Conservation (phyloP, 2,329 filamentous ascomycete genomes). For the Aspergillus sp. region DNA sequence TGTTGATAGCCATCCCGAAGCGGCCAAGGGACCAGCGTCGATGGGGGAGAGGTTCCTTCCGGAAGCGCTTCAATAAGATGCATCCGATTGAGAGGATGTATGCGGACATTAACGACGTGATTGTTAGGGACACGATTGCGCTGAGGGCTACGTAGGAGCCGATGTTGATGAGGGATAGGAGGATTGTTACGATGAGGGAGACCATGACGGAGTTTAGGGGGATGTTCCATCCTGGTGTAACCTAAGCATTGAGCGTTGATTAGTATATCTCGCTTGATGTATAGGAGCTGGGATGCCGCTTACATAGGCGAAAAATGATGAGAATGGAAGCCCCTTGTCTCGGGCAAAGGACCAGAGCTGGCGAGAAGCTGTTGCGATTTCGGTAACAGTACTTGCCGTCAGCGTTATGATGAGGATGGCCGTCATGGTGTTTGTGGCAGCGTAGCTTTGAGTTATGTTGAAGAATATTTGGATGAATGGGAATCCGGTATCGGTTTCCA, state of each 20-base stretch:
- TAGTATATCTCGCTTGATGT: not conserved
- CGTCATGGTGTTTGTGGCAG: conserved; percentile 53
- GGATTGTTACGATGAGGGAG: conserved; percentile 44
- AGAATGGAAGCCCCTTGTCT: conserved; percentile 43
- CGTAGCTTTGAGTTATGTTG: conserved; percentile 50
- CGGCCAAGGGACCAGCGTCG: conserved; percentile 49
- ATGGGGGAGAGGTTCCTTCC: conserved; percentile 42
- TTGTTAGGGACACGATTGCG: conserved; percentile 45
- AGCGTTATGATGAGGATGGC: conserved; percentile 52
- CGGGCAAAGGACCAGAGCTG: conserved; percentile 57
- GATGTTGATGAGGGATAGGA: conserved; percentile 54
- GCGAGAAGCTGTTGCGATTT: conserved; percentile 58
- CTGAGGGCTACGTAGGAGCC: conserved; percentile 48
- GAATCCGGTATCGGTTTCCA: conserved; percentile 50
- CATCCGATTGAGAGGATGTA: conserved; percentile 51
- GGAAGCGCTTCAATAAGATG: conserved; percentile 46
- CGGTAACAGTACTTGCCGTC: conserved; percentile 52
- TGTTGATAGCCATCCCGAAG: conserved; percentile 46
- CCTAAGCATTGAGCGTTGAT: conserved; percentile 22
- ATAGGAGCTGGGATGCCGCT: conserved; percentile 5
- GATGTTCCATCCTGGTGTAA: conserved; percentile 41
- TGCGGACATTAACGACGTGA: conserved; percentile 42
- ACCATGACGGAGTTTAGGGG: conserved; percentile 51
- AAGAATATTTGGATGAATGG: conserved; percentile 62
- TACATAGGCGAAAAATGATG: conserved; percentile 39